Evolutionary conservation across 306 rosid species (phyloP), one percentile per base, ranked within the genome.

Genomic region (Coriaria nepalensis): DNA sequence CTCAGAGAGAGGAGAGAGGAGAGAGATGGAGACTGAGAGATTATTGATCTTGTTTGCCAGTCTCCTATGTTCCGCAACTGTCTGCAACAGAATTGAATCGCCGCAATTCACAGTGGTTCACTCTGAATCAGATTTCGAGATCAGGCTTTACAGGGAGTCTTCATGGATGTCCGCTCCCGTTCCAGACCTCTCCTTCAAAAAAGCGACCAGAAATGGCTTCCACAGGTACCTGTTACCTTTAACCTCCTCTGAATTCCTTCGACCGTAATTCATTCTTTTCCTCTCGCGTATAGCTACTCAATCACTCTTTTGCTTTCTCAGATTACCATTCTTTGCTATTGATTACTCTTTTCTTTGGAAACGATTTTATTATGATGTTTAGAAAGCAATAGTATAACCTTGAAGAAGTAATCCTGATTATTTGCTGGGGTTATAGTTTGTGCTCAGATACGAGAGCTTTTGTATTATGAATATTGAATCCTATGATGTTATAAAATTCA

Each of bases 51-150:
- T 45, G 11, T 15, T 52, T 0, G 41, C 14, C 15, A 37, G 12
- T 12, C 9, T 62, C 13, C 20, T 54, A 6, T 35, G 55, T 37
- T 10, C 59, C 37, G 32, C 53, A 37, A 38, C 51, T n/a, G 32
- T 40, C 5, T 55, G 68, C 78, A 36, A 44, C 10, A 78, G 71
- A 40, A 56, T 55, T 13, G 88, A 84, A 39, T 69, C 86, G 2
- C 94, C 92, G 1, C 60, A 61, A 53, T 83, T 57, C 75, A 49
- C 71, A 2, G 68, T 78, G 33, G 65, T 76, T 1, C 86, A 78
- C 66, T 33, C 62, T 8, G 88, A 76, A 42, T 83, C 94, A 9
- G 85, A 83, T 47, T 83, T 83, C 56, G 81, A 83, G 49, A 76
- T 87, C 70, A 76, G 96, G 37, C 73, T 78, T 13, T 83, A 83